Percentiles rank a stretch among this genome's conserved stretches.
Evolutionary conservation across 352 stramenopile species (phyloP).

Genomic region (Pythium volutum): DNA sequence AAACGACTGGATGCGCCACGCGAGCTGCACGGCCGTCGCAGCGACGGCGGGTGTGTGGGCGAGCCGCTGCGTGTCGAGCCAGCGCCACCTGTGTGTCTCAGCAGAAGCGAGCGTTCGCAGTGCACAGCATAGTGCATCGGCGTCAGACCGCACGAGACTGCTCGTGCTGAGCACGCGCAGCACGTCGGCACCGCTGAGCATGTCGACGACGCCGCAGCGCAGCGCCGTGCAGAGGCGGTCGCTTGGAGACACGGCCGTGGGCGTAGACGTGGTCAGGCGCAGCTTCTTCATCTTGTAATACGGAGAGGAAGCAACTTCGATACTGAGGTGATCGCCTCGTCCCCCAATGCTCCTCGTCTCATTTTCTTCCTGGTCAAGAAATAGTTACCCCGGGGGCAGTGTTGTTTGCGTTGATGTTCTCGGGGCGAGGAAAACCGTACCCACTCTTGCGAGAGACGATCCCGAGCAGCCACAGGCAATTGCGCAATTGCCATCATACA

Average conservation of each 20-base stretch:
- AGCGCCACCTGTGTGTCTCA: too few relatives aligned
- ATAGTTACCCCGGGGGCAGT: too few relatives aligned
- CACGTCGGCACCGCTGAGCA: neutral
- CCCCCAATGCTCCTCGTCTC: neutral
- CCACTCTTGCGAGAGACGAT: neutral
- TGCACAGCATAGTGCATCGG: conserved; percentile 1
- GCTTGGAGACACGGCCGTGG: too few relatives aligned
- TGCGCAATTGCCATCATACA: conserved; percentile 24
- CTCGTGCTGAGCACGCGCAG: neutral
- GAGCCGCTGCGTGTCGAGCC: too few relatives aligned
- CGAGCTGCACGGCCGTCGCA: neutral
- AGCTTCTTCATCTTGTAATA: conserved; percentile 5
- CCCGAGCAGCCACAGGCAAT: neutral
- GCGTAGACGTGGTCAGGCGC: neutral
- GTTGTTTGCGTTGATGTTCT: too few relatives aligned
- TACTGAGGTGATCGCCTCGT: neutral
- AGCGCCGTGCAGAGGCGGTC: neutral
- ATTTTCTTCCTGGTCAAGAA: too few relatives aligned
- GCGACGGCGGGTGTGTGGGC: too few relatives aligned
- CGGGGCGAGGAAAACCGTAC: conserved; percentile 6
- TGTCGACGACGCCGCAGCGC: neutral
- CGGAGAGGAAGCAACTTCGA: too few relatives aligned
- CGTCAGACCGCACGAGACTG: neutral
- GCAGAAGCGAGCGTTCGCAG: too few relatives aligned
- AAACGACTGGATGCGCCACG: neutral